Base-by-base conservation (phyloP, 2,329 filamentous ascomycete species). In the Calonectria montana region DNA sequence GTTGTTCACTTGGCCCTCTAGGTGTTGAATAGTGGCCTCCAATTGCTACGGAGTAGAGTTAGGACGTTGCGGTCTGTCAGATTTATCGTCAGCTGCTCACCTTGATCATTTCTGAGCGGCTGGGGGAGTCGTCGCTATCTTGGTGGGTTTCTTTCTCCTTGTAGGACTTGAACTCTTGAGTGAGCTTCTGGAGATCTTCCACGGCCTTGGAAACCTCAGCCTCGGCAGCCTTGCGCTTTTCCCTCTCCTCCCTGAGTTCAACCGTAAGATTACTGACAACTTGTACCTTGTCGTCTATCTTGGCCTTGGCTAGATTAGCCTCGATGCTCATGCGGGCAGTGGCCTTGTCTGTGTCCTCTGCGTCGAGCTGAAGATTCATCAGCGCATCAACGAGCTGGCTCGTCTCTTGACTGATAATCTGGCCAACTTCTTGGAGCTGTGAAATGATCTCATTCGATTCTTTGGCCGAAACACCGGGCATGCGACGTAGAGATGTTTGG, bases 261-360 rank as follows among this genome's bases (percentile, higher is more conserved):
- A 76, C 76, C 18, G 79, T 76, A 2, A 85, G 78, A 45, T 80
- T 78, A 63, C 77, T 77, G 43, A 85, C 77, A 18, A 74, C 79
- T 29, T 82, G 80, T 9, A 75, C 69, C 65, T 83, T 81, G 9
- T 83, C 80, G 21, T 84, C 82, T 2, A 77, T 76, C 23, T 76
- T 74, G 4, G 82, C 83, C 70, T 83, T 82, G 50, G 78, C 75
- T 15, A 85, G 75, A 50, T 83, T 85, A 16, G 81, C 80, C 64
- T 84, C 83, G 67, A 85, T 80, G 65, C 82, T 82, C 82, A 85
- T 82, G 16, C 83, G 76, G 2, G 83, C 81, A 48, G 84, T 80
- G 9, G 82, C 81, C 77, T 82, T 82, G 67, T 84, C 82, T 1
- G 82, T 83, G 16, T 85, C 83, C 70, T 84, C 80, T 45, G 82